A percentile compares a stretch with the other conserved stretches of the same genome.
Evolutionary conservation across 2,329 filamentous ascomycete species (phyloP).

Genomic region (Blastomyces percursus): DNA sequence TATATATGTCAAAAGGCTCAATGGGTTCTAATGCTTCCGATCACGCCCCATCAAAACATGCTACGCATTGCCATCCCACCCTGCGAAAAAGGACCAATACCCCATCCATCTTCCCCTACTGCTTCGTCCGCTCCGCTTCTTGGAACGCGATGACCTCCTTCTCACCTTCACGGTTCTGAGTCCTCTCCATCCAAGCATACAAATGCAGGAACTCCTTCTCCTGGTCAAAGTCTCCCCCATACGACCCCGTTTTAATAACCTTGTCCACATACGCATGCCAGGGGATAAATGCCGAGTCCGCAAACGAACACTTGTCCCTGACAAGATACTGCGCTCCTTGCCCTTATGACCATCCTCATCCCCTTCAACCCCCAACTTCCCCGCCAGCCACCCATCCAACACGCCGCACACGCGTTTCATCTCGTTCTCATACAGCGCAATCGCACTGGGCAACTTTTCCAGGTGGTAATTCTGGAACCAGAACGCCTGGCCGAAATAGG

Average conservation of each 20-base stretch:
- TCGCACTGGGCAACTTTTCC: constrained; percentile 37
- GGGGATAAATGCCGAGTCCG: neutral
- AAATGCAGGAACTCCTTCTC: neutral
- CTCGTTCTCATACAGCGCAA: constrained; percentile 40
- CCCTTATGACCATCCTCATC: neutral
- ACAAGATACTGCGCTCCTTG: neutral
- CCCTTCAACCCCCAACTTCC: neutral
- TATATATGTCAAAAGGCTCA: too few species aligned
- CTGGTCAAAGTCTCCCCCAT: neutral
- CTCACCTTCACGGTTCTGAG: neutral
- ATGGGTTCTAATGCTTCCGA: too few species aligned
- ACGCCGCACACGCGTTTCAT: constrained; percentile 38
- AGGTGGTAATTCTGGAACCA: constrained; percentile 31
- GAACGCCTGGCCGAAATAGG: constrained; percentile 34
- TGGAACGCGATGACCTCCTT: neutral
- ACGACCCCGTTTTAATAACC: neutral
- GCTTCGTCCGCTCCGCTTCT: neutral
- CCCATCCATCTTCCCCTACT: neutral
- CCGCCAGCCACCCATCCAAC: constrained; percentile 28
- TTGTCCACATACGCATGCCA: neutral
- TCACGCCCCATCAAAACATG: too few species aligned
- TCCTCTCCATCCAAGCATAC: neutral
- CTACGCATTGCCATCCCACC: too few species aligned
- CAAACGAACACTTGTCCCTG: neutral
- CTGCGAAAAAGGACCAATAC: too few species aligned